Evolutionary conservation across 768 basidiomycete genomes (phyloP).

Genomic region (Pisolithus tinctorius): DNA sequence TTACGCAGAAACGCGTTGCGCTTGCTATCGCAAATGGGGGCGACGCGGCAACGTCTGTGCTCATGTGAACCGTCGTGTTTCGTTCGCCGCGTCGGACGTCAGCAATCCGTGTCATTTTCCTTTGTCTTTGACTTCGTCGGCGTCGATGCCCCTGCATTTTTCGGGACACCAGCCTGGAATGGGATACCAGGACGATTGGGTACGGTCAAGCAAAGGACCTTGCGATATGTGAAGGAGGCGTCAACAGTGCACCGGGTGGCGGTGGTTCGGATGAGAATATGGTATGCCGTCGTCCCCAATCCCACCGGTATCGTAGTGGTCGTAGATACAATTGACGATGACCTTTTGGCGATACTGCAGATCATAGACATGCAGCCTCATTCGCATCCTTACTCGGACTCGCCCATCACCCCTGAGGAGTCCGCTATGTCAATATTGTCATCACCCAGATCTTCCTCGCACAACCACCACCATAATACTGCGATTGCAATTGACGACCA

Average conservation of each 20-base stretch:
- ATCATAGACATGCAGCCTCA: background rate
- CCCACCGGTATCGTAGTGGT: background rate
- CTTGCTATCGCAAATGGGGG: conserved; percentile 30
- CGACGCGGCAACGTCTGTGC: background rate
- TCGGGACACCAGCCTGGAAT: background rate
- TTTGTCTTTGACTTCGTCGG: background rate
- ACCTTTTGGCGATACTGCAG: background rate
- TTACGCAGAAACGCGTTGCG: conserved; percentile 51
- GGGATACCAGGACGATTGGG: conserved; percentile 56
- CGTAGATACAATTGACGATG: background rate
- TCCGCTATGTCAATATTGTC: background rate
- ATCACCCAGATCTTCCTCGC: background rate
- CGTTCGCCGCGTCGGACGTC: conserved; percentile 16
- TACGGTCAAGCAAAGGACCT: conserved; percentile 58
- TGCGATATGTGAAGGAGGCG: conserved; percentile 32
- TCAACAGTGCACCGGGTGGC: background rate
- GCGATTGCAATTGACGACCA: too few species aligned
- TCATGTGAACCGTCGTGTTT: conserved; percentile 25
- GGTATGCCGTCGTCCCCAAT: conserved; percentile 29
- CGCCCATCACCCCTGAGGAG: background rate
- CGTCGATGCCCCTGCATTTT: background rate
- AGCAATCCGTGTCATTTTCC: conserved; percentile 22
- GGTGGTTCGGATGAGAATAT: conserved; percentile 34
- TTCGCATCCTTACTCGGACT: background rate
- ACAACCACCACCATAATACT: too few species aligned